A percentile compares a stretch with the other conserved stretches of the same genome.
Evolutionary conservation across 768 basidiomycete genomes (phyloP).

Genomic region (Asterophora parasitica): DNA sequence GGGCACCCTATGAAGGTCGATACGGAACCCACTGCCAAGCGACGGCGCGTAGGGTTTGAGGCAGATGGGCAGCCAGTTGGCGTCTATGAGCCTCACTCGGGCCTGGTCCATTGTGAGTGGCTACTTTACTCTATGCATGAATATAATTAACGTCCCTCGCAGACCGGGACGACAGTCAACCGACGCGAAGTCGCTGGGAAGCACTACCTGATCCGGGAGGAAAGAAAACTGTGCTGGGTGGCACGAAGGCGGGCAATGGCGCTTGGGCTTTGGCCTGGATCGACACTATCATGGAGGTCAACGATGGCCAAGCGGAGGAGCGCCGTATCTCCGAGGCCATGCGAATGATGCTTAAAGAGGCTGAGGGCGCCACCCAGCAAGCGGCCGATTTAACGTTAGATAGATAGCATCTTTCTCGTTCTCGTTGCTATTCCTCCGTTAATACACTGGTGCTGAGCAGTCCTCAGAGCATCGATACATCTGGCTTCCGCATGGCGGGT

Average conservation of each 20-base stretch:
- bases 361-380: neutral
- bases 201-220: constrained; percentile 40
- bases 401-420: constrained; percentile 1
- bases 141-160: neutral
- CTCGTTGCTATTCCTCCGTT: no score
- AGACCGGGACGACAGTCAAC: constrained; percentile 81
- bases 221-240: constrained; percentile 52
- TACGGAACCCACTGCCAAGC: constrained; percentile 18
- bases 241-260: constrained; percentile 69
- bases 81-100: constrained; percentile 80
- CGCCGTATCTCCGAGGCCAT: neutral
- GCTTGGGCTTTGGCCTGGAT: constrained; percentile 83
- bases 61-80: constrained; percentile 47
- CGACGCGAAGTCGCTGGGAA: constrained; percentile 61
- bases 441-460: no score
- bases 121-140: neutral
- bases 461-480: no score
- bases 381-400: constrained; percentile 1
- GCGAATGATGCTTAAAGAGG: neutral
- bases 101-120: constrained; percentile 65
- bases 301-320: constrained; percentile 1
- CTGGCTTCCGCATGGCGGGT: no score
- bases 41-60: constrained; percentile 25
- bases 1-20: constrained; percentile 10
- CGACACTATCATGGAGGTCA: constrained; percentile 49